phyloP scores from a whole-genome alignment of 306 rosid species.

The Alnus glutinosa region DNA sequence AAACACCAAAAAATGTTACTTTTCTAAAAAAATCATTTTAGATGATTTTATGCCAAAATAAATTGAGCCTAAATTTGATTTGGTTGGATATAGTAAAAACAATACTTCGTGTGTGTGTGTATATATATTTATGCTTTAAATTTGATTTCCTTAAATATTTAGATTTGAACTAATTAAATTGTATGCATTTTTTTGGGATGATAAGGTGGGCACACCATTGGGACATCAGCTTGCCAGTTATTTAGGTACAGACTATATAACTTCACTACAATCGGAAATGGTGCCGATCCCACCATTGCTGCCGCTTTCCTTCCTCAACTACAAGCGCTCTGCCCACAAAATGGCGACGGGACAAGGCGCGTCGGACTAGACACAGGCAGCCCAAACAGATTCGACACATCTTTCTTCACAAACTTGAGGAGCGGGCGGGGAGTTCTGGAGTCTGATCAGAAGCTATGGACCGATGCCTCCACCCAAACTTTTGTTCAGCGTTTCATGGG shows the following conservation, averaged over 20 bases:
- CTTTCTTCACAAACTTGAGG: slow-evolving; percentile 44
- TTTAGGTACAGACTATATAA: slow-evolving; percentile 52
- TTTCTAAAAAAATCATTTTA: no score
- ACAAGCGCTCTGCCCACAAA: slow-evolving; percentile 52
- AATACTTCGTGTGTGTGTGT: no score
- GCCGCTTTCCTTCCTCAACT: slow-evolving; percentile 46
- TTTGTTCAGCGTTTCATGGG: slow-evolving; percentile 47
- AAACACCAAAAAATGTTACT: no score
- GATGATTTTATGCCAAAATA: no score
- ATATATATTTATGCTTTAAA: no score
- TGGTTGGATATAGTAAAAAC: no score
- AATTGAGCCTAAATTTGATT: no score
- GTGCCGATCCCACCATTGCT: slow-evolving; percentile 49
- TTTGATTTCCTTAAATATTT: no score
- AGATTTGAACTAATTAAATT: not conserved
- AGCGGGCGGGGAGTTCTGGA: slow-evolving; percentile 51
- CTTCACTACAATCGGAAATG: slow-evolving; percentile 38
- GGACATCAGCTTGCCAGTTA: slow-evolving; percentile 50
- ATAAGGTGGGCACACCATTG: slow-evolving; percentile 67
- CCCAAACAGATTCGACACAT: slow-evolving; percentile 35
- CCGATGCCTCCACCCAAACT: slow-evolving; percentile 47
- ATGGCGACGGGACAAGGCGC: slow-evolving; percentile 33
- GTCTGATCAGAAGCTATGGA: slow-evolving; percentile 65
- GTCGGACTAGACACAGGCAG: slow-evolving; percentile 53
- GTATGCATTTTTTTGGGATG: not conserved